These are phyloP conservation scores for Blakeslea trispora DNA, from an alignment of 371 early-diverging fungal genomes.

Conservation along the genomic window DNA sequence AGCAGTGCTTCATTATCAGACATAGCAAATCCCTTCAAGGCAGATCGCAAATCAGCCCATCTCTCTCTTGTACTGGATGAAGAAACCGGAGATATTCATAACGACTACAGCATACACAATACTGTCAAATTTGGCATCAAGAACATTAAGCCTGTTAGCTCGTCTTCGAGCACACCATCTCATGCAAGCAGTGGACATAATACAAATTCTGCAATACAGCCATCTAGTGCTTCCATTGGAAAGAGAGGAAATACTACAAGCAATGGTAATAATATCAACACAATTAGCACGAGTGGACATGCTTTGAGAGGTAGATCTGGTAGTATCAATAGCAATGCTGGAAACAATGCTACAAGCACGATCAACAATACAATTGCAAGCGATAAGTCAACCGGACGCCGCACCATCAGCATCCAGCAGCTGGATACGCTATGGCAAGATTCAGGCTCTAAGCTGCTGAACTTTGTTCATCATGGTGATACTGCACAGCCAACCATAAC, in stretches of 20 bases:
- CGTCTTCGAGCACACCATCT: slow-evolving; percentile 33
- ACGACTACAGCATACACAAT: neutral
- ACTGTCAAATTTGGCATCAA: slow-evolving; percentile 41
- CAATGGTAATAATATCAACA: neutral
- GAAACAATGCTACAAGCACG: slow-evolving; percentile 4
- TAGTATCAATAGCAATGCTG: slow-evolving; percentile 8
- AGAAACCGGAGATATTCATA: slow-evolving; percentile 19
- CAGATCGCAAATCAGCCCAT: slow-evolving; percentile 37
- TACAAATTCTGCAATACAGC: neutral
- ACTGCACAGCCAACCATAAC: slow-evolving; percentile 1
- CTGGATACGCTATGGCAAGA: slow-evolving; percentile 48
- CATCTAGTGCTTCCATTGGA: slow-evolving; percentile 11
- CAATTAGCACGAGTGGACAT: neutral
- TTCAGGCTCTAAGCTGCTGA: slow-evolving; percentile 46
- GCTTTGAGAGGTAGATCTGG: slow-evolving; percentile 1
- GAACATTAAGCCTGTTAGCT: slow-evolving; percentile 33
- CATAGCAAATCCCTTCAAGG: slow-evolving; percentile 32
- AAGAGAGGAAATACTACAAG: slow-evolving; percentile 21
- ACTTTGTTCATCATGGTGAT: slow-evolving; percentile 41
- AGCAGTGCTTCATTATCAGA: slow-evolving; percentile 44
- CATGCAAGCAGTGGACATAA: slow-evolving; percentile 20
- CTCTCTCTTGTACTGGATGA: slow-evolving; percentile 27
- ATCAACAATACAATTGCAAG: neutral
- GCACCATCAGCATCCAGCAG: slow-evolving; percentile 51
- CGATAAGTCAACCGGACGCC: slow-evolving; percentile 16